These are phyloP conservation scores for Aspergillus vadensis DNA, from an alignment of 2,329 filamentous ascomycete species.

Conservation along the genomic window DNA sequence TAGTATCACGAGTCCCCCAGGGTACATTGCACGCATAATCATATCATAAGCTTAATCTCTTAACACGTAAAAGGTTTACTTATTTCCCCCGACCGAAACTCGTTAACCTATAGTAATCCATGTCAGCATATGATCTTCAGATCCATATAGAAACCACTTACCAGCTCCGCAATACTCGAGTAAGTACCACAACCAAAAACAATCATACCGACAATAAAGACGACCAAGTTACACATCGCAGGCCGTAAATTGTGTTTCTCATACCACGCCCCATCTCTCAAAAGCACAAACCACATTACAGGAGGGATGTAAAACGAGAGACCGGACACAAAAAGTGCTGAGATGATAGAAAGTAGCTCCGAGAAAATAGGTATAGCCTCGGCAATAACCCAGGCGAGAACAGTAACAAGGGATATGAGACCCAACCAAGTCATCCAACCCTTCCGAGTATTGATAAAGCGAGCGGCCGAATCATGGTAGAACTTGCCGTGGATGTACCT, in stretches of 20 bases:
- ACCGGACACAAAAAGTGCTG: conserved; percentile 77
- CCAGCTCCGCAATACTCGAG: conserved; percentile 21
- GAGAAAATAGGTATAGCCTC: conserved; percentile 27
- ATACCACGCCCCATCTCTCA: conserved; percentile 25
- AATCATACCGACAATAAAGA: conserved; percentile 22
- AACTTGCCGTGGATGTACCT: conserved; percentile 24
- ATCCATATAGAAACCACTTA: conserved; percentile 3
- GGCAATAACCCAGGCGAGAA: conserved; percentile 24
- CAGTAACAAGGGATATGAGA: conserved; percentile 18
- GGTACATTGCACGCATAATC: too few species aligned
- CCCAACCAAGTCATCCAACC: conserved; percentile 24
- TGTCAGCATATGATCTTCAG: neutral
- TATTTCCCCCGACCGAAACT: conserved; percentile 7
- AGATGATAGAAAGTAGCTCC: conserved; percentile 32
- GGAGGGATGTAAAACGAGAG: conserved; percentile 76
- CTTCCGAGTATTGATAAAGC: conserved; percentile 21
- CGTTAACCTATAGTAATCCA: neutral
- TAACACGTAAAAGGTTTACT: conserved; percentile 9
- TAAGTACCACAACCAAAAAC: conserved; percentile 23
- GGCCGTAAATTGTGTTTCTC: conserved; percentile 41
- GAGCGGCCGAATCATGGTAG: conserved; percentile 19
- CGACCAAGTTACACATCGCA: conserved; percentile 17
- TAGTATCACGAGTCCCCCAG: too few species aligned
- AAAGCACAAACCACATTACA: conserved; percentile 34
- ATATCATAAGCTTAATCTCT: neutral